These are phyloP conservation scores for Draba incana DNA, from an alignment of 345 rosid species.

Conservation along the genomic window DNA sequence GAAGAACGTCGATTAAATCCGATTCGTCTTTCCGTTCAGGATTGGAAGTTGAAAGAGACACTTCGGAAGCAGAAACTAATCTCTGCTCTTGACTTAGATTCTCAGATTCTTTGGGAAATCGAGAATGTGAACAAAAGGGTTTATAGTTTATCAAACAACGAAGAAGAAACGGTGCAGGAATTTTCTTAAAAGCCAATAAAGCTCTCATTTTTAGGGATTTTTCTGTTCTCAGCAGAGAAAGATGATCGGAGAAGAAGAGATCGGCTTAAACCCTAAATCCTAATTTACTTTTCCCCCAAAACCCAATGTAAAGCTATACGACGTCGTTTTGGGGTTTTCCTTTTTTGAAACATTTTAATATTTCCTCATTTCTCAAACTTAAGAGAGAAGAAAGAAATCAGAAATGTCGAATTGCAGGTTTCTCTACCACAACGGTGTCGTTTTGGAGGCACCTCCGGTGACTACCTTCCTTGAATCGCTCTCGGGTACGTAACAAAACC, in stretches of 20 bases:
- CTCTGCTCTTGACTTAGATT: constrained; percentile 27
- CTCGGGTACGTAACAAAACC: constrained; percentile 47
- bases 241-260: constrained; percentile 27
- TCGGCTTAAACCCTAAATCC: constrained; percentile 40
- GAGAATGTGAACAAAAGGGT: constrained; percentile 50
- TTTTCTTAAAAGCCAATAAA: constrained; percentile 36
- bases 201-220: constrained; percentile 37
- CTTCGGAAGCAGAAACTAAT: constrained; percentile 12
- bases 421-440: constrained; percentile 62
- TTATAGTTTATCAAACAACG: constrained; percentile 38
- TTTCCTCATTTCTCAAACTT: constrained; percentile 11
- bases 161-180: constrained; percentile 29
- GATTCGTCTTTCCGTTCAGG: constrained; percentile 35
- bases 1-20: constrained; percentile 49
- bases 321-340: constrained; percentile 16
- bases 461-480: constrained; percentile 65
- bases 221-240: constrained; percentile 12
- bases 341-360: neutral
- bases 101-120: constrained; percentile 27
- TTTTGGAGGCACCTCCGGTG: constrained; percentile 57
- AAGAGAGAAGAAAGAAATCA: neutral
- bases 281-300: neutral
- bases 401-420: constrained; percentile 51
- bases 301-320: neutral
- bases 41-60: neutral